Conservation (phyloP, 1,139 yeast genomes). For the Kodamaea arcana region DNA sequence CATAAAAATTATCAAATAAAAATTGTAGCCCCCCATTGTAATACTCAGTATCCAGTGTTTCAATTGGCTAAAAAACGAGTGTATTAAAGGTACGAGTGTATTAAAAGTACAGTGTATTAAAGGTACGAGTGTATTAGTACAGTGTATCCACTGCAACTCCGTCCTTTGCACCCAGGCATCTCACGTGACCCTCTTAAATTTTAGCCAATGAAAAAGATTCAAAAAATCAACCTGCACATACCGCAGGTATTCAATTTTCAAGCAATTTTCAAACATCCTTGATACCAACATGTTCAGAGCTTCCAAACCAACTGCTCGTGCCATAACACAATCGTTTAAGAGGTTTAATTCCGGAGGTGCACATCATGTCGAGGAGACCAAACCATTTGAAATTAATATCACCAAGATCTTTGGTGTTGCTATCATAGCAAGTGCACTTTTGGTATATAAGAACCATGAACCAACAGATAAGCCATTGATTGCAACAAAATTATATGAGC, state of each 20-base stretch:
- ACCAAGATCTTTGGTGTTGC: slow-evolving; percentile 43
- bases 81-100: too few relatives aligned
- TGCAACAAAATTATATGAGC: slow-evolving; percentile 37
- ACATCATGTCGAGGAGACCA: slow-evolving; percentile 23
- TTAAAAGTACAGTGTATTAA: too few relatives aligned
- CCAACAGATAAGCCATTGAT: slow-evolving; percentile 36
- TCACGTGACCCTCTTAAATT: not conserved
- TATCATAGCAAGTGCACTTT: slow-evolving; percentile 35
- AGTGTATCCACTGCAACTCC: too few relatives aligned
- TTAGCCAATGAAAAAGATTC: not conserved
- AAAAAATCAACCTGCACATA: not conserved
- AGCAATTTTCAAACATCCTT: slow-evolving; percentile 1
- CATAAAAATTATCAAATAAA: too few relatives aligned
- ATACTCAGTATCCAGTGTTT: too few relatives aligned
- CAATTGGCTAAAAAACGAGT: too few relatives aligned
- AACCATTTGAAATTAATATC: slow-evolving; percentile 36
- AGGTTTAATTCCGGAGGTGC: slow-evolving; percentile 35
- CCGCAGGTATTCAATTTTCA: not conserved
- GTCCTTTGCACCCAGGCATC: not conserved
- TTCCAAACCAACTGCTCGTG: slow-evolving; percentile 8
- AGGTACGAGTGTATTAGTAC: too few relatives aligned
- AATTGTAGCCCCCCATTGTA: too few relatives aligned
- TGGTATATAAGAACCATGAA: slow-evolving; percentile 37
- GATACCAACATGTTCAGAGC: slow-evolving; percentile 18
- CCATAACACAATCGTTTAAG: slow-evolving; percentile 17